phyloP scores from a whole-genome alignment of 495 filamentous ascomycete species.

The Mytilinidion resinicola region DNA sequence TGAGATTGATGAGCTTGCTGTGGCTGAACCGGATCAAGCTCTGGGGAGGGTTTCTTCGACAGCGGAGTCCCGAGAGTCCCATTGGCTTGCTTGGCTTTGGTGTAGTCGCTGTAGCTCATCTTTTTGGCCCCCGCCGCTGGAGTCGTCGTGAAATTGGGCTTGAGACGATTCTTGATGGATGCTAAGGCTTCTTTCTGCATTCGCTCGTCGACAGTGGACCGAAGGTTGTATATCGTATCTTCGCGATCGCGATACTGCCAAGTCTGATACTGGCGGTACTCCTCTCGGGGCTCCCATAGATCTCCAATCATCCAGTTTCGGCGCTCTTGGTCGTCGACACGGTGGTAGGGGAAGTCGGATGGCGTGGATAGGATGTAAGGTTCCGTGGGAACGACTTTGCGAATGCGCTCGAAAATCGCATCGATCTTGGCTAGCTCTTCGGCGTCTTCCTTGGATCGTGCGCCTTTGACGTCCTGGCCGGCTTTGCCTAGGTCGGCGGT shows the following conservation, averaged over 20 bases:
- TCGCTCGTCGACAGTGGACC: too few species aligned
- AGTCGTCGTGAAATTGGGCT: background rate
- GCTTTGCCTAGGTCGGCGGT: slow-evolving; percentile 1
- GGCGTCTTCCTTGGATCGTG: slow-evolving; percentile 11
- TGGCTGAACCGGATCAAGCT: slow-evolving; percentile 10
- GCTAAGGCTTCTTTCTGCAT: background rate
- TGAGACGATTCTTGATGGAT: background rate
- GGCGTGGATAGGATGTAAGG: slow-evolving; percentile 29
- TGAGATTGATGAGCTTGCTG: background rate
- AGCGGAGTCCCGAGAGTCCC: slow-evolving; percentile 13
- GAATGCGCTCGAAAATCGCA: slow-evolving; percentile 22
- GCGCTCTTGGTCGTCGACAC: slow-evolving; percentile 11
- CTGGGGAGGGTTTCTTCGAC: slow-evolving; percentile 20
- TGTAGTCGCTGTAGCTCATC: slow-evolving; percentile 27
- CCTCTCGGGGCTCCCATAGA: slow-evolving; percentile 24
- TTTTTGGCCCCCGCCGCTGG: slow-evolving; percentile 16
- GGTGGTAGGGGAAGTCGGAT: slow-evolving; percentile 17
- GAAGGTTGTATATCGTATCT: background rate
- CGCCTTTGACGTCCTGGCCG: slow-evolving; percentile 1
- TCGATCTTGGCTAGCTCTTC: slow-evolving; percentile 22
- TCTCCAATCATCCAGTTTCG: slow-evolving; percentile 21
- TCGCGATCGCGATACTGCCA: slow-evolving; percentile 30
- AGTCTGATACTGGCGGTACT: slow-evolving; percentile 28
- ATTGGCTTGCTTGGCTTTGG: slow-evolving; percentile 28
- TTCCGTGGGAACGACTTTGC: slow-evolving; percentile 18